These are phyloP conservation scores for Cunninghamia lanceolata DNA, from an alignment of 75 land plant species.

Conservation along the genomic window DNA sequence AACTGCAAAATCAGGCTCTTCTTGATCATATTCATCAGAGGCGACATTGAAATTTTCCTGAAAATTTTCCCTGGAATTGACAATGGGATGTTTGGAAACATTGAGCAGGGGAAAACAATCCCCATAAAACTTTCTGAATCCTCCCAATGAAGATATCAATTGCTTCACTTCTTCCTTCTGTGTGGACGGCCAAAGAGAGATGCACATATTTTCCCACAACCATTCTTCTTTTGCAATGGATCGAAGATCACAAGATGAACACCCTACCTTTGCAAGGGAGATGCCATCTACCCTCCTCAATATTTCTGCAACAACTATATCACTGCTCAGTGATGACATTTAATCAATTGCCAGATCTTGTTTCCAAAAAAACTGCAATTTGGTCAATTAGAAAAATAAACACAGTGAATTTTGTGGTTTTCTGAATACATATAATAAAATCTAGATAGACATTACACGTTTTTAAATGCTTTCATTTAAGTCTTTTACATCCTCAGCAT, in stretches of 20 bases:
- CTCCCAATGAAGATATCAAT: slow-evolving; percentile 55
- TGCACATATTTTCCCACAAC: slow-evolving; percentile 70
- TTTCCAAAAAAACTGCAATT: no score
- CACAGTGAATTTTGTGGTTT: no score
- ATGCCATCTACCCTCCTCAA: slow-evolving; percentile 67
- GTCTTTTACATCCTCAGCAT: no score
- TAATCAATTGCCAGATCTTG: no score
- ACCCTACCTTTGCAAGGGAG: slow-evolving; percentile 68
- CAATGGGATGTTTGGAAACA: background rate
- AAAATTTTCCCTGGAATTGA: no score
- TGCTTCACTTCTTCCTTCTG: slow-evolving; percentile 42
- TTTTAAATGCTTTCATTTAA: no score
- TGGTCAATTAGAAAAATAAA: no score
- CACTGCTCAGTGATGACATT: slow-evolving; percentile 34
- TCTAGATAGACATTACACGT: no score
- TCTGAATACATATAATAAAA: no score
- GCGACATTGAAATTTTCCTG: no score
- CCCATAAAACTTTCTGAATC: slow-evolving; percentile 45
- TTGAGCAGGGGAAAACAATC: slow-evolving; percentile 25
- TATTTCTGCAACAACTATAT: slow-evolving; percentile 62
- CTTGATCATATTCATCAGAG: no score
- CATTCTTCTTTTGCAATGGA: slow-evolving; percentile 49
- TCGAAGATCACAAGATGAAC: slow-evolving; percentile 49
- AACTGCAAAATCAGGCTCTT: no score
- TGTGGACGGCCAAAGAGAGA: slow-evolving; percentile 73